These are phyloP conservation scores for Martensiomyces pterosporus DNA, from an alignment of 192 early-diverging fungal species.

Conservation along the genomic window DNA sequence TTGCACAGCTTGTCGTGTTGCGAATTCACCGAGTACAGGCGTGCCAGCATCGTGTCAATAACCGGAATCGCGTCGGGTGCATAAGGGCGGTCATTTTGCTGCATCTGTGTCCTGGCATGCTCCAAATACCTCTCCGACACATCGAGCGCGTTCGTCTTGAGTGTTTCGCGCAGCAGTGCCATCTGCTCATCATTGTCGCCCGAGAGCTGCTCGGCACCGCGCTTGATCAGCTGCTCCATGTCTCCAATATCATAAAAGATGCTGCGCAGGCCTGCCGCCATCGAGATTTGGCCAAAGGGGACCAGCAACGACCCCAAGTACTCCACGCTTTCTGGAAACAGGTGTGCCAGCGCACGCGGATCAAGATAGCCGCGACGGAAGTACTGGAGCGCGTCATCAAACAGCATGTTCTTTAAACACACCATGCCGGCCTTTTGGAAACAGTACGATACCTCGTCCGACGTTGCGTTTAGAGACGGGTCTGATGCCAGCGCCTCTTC, in stretches of 20 bases:
- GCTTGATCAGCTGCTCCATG: constrained; percentile 5
- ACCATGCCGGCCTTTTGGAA: constrained; percentile 33
- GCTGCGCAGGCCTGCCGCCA: constrained; percentile 25
- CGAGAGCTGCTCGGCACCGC: constrained; percentile 12
- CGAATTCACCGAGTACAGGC: constrained; percentile 22
- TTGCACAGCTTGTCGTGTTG: constrained; percentile 13
- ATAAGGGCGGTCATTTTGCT: constrained; percentile 4
- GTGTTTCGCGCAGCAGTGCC: constrained; percentile 4
- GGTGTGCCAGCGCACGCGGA: constrained; percentile 35
- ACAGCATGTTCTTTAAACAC: constrained; percentile 22
- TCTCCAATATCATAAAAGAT: constrained; percentile 26
- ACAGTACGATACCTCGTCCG: constrained; percentile 28
- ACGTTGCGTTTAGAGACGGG: background rate
- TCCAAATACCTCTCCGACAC: constrained; percentile 41
- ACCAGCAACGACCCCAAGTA: constrained; percentile 28
- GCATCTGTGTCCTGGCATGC: constrained; percentile 13
- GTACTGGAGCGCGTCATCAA: constrained; percentile 40
- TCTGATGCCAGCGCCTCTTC: constrained; percentile 17
- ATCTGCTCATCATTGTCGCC: constrained; percentile 13
- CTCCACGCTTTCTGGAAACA: constrained; percentile 26
- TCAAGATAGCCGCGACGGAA: constrained; percentile 32
- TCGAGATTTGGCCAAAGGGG: constrained; percentile 30
- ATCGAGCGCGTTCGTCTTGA: constrained; percentile 23
- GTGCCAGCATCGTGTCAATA: constrained; percentile 38
- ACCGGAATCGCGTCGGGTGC: constrained; percentile 24